Evolutionary conservation across 2,329 filamentous ascomycete genomes (phyloP).

Genomic region (Neocucurbitaria cava): DNA sequence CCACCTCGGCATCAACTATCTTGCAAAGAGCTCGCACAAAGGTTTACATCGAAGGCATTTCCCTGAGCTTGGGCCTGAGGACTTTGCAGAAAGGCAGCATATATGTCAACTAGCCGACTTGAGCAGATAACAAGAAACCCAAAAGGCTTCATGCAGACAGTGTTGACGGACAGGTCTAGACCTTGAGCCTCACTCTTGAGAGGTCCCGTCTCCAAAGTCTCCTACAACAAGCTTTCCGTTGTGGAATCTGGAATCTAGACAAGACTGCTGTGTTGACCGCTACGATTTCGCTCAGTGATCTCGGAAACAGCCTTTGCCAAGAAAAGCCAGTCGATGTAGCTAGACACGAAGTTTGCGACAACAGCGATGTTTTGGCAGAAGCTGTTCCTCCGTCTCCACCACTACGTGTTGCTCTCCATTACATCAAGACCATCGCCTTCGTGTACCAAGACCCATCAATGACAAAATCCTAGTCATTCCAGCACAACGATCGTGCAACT

Average conservation of each 20-base stretch:
- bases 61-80: slow-evolving; percentile 30
- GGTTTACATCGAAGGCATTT: slow-evolving; percentile 2
- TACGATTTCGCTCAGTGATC: slow-evolving; percentile 11
- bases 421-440: slow-evolving; percentile 22
- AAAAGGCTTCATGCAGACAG: slow-evolving; percentile 19
- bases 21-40: slow-evolving; percentile 7
- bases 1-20: slow-evolving; percentile 22
- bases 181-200: slow-evolving; percentile 52
- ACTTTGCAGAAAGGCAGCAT: slow-evolving; percentile 12
- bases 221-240: slow-evolving; percentile 13
- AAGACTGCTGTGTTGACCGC: slow-evolving; percentile 8
- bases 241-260: slow-evolving; percentile 5
- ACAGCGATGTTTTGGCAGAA: slow-evolving; percentile 26
- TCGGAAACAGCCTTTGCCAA: slow-evolving; percentile 15
- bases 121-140: slow-evolving; percentile 9
- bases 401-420: slow-evolving; percentile 8
- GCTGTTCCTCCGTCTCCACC: slow-evolving; percentile 1
- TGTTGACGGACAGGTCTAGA: slow-evolving; percentile 47
- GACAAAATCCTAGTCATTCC: slow-evolving; percentile 34
- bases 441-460: slow-evolving; percentile 8
- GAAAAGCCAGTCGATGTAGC: slow-evolving; percentile 17
- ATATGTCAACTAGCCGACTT: slow-evolving; percentile 17
- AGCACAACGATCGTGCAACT: slow-evolving; percentile 27
- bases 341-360: slow-evolving; percentile 12
- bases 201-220: slow-evolving; percentile 41